Evolutionary conservation across 805 yeast genomes (phyloP).

Genomic region (Ogataea siamensis): DNA sequence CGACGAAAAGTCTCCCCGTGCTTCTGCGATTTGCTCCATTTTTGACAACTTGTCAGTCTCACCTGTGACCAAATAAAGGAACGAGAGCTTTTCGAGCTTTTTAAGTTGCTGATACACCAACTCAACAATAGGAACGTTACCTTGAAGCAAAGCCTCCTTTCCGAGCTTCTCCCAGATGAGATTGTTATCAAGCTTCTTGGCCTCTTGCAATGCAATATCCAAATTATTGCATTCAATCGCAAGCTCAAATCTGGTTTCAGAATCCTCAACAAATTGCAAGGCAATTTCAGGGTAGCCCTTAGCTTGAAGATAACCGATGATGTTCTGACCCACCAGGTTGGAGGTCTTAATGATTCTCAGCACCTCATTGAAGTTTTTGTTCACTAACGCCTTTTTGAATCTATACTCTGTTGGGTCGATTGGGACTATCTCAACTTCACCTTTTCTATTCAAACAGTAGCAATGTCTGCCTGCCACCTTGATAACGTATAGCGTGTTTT

Average conservation of each 20-base stretch:
- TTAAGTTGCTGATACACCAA: slow-evolving; percentile 84
- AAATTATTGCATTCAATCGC: slow-evolving; percentile 93
- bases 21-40: slow-evolving; percentile 88
- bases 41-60: slow-evolving; percentile 69
- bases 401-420: slow-evolving; percentile 98
- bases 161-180: slow-evolving; percentile 80
- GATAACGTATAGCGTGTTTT: slow-evolving; percentile 79
- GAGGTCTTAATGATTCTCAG: slow-evolving; percentile 83
- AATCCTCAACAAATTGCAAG: slow-evolving; percentile 92
- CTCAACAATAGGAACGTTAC: slow-evolving; percentile 83
- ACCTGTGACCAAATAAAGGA: slow-evolving; percentile 83
- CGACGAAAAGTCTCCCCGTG: slow-evolving; percentile 76
- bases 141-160: slow-evolving; percentile 84
- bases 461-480: slow-evolving; percentile 68
- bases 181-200: slow-evolving; percentile 66
- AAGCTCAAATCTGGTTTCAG: slow-evolving; percentile 92
- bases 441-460: slow-evolving; percentile 80
- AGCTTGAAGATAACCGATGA: slow-evolving; percentile 90
- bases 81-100: slow-evolving; percentile 83
- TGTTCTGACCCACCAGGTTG: slow-evolving; percentile 94
- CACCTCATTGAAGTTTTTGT: slow-evolving; percentile 88
- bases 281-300: slow-evolving; percentile 98
- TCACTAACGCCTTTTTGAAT: slow-evolving; percentile 89
- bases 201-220: slow-evolving; percentile 84
- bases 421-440: slow-evolving; percentile 70